Base-by-base conservation (phyloP, 108 stramenopile genomes). In the Schizochytrium sp. region DNA sequence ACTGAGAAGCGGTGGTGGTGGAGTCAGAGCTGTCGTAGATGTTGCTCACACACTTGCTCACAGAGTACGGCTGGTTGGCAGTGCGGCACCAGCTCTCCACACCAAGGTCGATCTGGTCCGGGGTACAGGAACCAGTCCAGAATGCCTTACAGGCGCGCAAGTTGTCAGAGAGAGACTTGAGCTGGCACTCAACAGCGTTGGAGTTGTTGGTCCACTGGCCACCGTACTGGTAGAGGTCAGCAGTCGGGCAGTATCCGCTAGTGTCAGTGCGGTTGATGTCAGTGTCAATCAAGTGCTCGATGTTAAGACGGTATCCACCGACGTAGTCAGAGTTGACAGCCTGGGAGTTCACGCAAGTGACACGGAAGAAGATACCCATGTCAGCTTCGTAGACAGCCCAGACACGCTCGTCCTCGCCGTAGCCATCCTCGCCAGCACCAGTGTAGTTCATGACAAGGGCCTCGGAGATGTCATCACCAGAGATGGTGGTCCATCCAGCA, bases 401-500 rank as follows among this genome's bases (percentile, higher is more conserved):
- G 53, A 83, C 76, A 53, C 47, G 76, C 76, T 83, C 50, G 53
- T 83, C 76, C 0, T 42, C 5, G 76, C 76, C 76, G 76, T 40
- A 69, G 64, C 12, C 64, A 0, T 69, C 44, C 19, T 28, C 64
- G 28, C 64, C 64, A 15, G 40, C 28, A 17, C 19, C 59, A 1
- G 59, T 60, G 59, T 60, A 60, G 19, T 17, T 60, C 19, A 60
- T 17, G 59, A n/a, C 28, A n/a, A 60, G 59, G 28, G 59, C 59
- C 2, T 17, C 28, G 19, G 59, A 60, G 1, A 60, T n/a, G 2
- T 60, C 59, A 1, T 60, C 59, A 2, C 59, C 59, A n/a, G 17
- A 1, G 59, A 60, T 17, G 19, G 59, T 60, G 59, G 59, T n/a
- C 59, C 59, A 60, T 17, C 59, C 59, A n/a, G 17, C 59, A 1